These are phyloP conservation scores for Yarrowia yakushimensis DNA, from an alignment of 805 yeast genomes.

Conservation along the genomic window DNA sequence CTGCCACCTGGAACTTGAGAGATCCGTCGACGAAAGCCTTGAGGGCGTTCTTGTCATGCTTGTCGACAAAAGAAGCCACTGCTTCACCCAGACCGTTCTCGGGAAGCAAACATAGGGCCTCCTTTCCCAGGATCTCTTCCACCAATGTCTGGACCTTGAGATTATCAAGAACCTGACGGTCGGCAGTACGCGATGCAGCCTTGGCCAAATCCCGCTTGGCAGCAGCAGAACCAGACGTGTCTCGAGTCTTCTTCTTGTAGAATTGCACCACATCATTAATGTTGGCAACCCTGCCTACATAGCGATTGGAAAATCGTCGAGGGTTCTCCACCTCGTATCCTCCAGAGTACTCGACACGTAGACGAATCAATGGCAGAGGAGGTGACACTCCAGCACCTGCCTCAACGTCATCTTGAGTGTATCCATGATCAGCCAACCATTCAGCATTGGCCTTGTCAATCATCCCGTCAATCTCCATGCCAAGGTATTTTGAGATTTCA, in stretches of 20 bases:
- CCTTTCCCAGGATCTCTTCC: conserved; percentile 56
- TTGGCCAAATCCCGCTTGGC: no score
- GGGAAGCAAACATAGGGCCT: conserved; percentile 65
- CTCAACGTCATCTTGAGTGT: conserved; percentile 15
- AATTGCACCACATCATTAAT: conserved; percentile 79
- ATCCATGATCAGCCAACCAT: conserved; percentile 42
- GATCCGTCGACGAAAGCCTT: conserved; percentile 43
- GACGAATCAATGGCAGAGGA: conserved; percentile 79
- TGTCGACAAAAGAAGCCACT: conserved; percentile 66
- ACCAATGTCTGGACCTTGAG: conserved; percentile 62
- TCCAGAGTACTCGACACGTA: conserved; percentile 84
- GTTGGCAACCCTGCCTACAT: conserved; percentile 89
- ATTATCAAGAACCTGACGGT: conserved; percentile 40
- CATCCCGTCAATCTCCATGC: conserved; percentile 61
- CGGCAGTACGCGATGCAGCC: conserved; percentile 17
- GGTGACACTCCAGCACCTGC: conserved; percentile 36
- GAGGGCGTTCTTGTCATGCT: conserved; percentile 74
- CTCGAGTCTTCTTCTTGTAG: conserved; percentile 47
- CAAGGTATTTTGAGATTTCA: conserved; percentile 58
- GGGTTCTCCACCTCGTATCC: conserved; percentile 92
- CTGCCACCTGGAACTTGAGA: conserved; percentile 32
- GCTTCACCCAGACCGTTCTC: conserved; percentile 73
- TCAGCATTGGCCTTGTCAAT: conserved; percentile 55
- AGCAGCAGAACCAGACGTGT: neutral
- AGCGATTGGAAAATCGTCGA: conserved; percentile 79